phyloP scores from a whole-genome alignment of 192 early-diverging fungal genomes.

The Hyaloraphidium curvatum region DNA sequence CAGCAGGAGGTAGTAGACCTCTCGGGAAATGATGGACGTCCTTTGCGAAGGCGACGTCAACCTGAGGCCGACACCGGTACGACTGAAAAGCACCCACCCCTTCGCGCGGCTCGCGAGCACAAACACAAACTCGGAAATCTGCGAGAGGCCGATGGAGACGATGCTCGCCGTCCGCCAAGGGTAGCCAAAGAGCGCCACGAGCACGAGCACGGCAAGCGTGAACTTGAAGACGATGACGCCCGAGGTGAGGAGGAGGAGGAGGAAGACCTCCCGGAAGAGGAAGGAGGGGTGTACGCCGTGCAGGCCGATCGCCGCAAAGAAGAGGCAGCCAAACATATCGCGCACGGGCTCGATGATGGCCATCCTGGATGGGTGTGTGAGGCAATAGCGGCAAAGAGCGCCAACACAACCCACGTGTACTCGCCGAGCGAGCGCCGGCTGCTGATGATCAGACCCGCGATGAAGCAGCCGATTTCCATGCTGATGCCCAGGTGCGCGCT shows the following conservation, averaged over 20 bases:
- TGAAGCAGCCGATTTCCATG: constrained; percentile 35
- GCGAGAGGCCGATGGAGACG: constrained; percentile 28
- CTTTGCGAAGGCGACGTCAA: constrained; percentile 4
- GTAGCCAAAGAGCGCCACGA: constrained; percentile 19
- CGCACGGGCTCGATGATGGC: constrained; percentile 22
- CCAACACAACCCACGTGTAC: background rate
- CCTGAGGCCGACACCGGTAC: background rate
- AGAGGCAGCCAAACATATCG: constrained; percentile 31
- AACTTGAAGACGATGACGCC: constrained; percentile 27
- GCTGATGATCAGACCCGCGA: constrained; percentile 28
- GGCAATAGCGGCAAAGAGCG: constrained; percentile 4
- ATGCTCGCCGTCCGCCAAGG: constrained; percentile 11
- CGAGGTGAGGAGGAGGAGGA: constrained; percentile 23
- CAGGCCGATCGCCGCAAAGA: constrained; percentile 36
- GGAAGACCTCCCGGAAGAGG: constrained; percentile 21
- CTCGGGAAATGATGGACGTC: constrained; percentile 23
- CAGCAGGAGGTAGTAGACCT: constrained; percentile 31
- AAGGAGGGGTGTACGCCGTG: constrained; percentile 35
- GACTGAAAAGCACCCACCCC: constrained; percentile 6
- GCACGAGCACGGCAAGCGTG: constrained; percentile 13
- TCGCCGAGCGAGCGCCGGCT: background rate
- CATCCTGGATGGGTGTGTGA: constrained; percentile 11
- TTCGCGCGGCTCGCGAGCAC: constrained; percentile 33
- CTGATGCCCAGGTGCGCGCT: constrained; percentile 21
- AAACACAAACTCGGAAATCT: constrained; percentile 38